Percentiles rank a stretch among this genome's conserved stretches.
phyloP scores from a whole-genome alignment of 352 stramenopile species.

The Pythium vanterpoolii region DNA sequence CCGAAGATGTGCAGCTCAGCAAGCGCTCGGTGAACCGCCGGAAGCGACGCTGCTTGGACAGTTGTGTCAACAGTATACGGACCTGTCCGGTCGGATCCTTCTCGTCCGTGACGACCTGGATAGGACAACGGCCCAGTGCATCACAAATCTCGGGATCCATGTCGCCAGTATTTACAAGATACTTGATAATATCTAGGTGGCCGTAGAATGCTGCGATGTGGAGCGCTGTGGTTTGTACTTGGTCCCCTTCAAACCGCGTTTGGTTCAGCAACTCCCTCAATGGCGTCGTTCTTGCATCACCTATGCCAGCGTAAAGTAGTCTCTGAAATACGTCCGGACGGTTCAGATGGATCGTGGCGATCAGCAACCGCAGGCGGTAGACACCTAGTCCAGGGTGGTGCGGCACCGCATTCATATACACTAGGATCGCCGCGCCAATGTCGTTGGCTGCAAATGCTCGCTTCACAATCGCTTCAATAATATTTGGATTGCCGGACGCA shows the following conservation, averaged over 20 bases:
- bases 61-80: not conserved
- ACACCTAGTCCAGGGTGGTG: not conserved
- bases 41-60: not conserved
- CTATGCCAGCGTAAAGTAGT: not conserved
- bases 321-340: not conserved
- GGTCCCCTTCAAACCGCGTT: not conserved
- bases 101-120: slow-evolving; percentile 5
- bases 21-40: not conserved
- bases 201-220: slow-evolving; percentile 9
- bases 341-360: not conserved
- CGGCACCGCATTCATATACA: not conserved
- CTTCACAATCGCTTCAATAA: not conserved
- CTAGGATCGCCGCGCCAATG: not conserved
- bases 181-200: slow-evolving; percentile 8
- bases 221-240: not conserved
- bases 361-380: not conserved
- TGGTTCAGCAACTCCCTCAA: not conserved
- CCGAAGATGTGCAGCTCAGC: not conserved
- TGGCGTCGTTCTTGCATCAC: not conserved
- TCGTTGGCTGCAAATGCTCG: slow-evolving; percentile 1
- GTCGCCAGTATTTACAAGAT: not conserved
- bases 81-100: not conserved
- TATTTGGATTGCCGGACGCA: not conserved
- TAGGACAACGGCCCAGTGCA: not conserved
- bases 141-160: slow-evolving; percentile 1